Evolutionary conservation across 345 rosid genomes (phyloP).

Genomic region (Lumnitzera racemosa): DNA sequence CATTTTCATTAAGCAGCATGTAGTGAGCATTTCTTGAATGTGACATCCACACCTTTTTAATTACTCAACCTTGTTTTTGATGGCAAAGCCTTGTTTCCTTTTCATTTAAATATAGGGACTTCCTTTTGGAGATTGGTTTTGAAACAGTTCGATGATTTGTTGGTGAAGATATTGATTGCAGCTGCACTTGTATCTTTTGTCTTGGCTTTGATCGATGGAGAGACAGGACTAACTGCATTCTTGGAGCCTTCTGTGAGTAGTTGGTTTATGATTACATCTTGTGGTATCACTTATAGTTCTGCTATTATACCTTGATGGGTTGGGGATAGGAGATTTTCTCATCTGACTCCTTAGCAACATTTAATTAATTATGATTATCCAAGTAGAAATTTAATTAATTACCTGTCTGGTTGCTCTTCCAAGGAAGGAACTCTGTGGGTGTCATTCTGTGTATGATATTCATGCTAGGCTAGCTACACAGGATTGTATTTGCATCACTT

Average conservation of each 20-base stretch:
- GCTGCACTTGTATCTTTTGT: slow-evolving; percentile 81
- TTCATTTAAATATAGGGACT: slow-evolving; percentile 55
- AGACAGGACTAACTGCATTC: slow-evolving; percentile 93
- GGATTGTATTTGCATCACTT: too few species aligned
- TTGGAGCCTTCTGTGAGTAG: slow-evolving; percentile 96
- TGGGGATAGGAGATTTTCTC: not conserved
- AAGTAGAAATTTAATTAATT: not conserved
- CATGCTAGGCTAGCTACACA: too few species aligned
- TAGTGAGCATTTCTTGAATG: not conserved
- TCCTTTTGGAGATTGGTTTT: slow-evolving; percentile 95
- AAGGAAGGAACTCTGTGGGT: too few species aligned
- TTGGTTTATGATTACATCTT: slow-evolving; percentile 13
- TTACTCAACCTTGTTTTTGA: not conserved
- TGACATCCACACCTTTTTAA: too few species aligned
- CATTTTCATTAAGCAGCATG: too few species aligned
- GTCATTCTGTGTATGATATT: too few species aligned
- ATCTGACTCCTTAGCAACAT: not conserved
- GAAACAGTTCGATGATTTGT: slow-evolving; percentile 97
- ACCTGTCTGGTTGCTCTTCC: not conserved
- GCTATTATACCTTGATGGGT: not conserved
- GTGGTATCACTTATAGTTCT: too few species aligned
- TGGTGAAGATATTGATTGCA: slow-evolving; percentile 93
- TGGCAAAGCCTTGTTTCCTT: not conserved
- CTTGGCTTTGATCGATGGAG: slow-evolving; percentile 92
- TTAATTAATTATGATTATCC: not conserved